Base-by-base conservation (phyloP, 495 filamentous ascomycete genomes). In the Amorphotheca resinae region DNA sequence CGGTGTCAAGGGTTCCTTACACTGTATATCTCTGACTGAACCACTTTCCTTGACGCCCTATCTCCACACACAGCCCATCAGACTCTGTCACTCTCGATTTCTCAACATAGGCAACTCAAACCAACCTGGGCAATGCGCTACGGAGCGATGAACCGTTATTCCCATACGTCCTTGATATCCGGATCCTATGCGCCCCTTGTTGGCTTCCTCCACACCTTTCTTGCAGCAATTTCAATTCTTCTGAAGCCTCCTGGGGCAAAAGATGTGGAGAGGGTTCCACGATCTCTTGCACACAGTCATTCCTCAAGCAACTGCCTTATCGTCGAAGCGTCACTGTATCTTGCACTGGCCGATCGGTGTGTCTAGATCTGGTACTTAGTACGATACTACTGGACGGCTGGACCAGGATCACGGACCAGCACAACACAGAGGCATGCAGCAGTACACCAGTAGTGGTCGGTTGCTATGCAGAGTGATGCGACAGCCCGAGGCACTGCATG, bases 101-200 rank as follows among this genome's bases (percentile, higher is more conserved):
- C 44, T 48, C 44, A 33, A 44, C 16, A 17, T 41, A 33, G 34
- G 41, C 17, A 48, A 50, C 21, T 23, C 38, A 48, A 17, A 33
- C 52, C 49, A 42, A 51, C 16, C 44, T 54, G 40, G 52, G 52
- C 41, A 54, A 33, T 43, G 21, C 52, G 49, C 52, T 52, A 44
- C 49, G 25, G 51, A 46, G 14, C 18, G 48, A 51, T 47, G 39
- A 44, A 41, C 48, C 33, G 48, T 52, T 21, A 51, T 0, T 47
- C 44, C 51, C 51, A 34, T 45, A 49, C 52, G 26, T 44, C 52
- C 41, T 49, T 41, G 48, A 44, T 20, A 25, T 37, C 50, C 48
- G 42, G 33, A 44, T 52, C 49, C 49, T 40, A 41, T 34, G 6
- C 41, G 41, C 44, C 46, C 46, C 46, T n/a, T 23, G 43, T 44